Evolutionary conservation across 148 eudicot genomes (phyloP).

Genomic region (Polygonum maritimum): DNA sequence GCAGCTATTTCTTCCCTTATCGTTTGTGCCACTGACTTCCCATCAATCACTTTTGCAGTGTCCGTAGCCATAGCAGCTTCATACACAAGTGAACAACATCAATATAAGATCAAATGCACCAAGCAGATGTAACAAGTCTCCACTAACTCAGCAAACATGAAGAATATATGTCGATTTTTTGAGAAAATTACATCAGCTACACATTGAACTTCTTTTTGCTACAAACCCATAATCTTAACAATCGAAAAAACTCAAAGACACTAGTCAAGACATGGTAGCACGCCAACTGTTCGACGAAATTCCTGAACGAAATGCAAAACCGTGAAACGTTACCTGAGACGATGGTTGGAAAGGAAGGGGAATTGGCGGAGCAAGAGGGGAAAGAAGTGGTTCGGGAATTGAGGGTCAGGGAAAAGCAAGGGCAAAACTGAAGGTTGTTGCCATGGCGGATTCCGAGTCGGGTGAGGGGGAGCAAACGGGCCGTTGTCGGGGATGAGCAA

Average conservation of each 20-base stretch:
- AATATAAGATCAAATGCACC: background rate
- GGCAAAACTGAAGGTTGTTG: conserved; percentile 17
- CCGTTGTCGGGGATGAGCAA: conserved; percentile 40
- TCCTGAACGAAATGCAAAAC: background rate
- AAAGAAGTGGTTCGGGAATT: conserved; percentile 8
- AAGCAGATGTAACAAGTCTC: background rate
- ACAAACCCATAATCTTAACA: background rate
- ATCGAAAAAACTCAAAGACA: background rate
- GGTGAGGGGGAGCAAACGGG: conserved; percentile 24
- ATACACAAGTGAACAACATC: background rate
- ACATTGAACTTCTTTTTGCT: too few species aligned
- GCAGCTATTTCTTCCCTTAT: conserved; percentile 70
- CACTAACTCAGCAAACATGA: background rate
- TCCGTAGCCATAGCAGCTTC: conserved; percentile 48
- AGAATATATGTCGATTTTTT: background rate
- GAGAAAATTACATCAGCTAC: background rate
- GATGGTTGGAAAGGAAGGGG: conserved; percentile 20
- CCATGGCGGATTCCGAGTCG: conserved; percentile 16
- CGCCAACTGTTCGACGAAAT: background rate
- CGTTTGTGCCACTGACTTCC: conserved; percentile 61
- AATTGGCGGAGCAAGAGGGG: conserved; percentile 6
- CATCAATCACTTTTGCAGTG: conserved; percentile 69
- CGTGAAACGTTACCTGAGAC: conserved; percentile 23
- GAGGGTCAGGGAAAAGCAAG: conserved; percentile 14
- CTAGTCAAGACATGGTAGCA: background rate